Percentiles rank a stretch among this genome's conserved stretches.
Conservation (phyloP, 768 basidiomycete genomes). For the Boletus speciosus region DNA sequence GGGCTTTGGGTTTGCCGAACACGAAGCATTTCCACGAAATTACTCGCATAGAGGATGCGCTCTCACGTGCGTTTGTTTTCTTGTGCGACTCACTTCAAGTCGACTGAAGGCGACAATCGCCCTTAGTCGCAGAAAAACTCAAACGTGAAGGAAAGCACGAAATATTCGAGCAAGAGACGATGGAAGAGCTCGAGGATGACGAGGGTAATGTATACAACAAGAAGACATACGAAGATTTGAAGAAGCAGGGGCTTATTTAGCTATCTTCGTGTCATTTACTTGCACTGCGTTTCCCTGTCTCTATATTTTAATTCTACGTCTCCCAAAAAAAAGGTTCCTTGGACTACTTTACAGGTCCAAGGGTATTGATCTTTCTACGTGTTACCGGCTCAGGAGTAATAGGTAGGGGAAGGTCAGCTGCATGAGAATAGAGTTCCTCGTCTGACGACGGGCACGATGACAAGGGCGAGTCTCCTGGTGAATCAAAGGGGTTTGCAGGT, state of each 20-base stretch:
- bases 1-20: conserved; percentile 93
- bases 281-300: conserved; percentile 2
- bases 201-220: conserved; percentile 98
- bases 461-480: conserved; percentile 56
- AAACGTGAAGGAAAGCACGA: conserved; percentile 97
- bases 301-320: background rate
- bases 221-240: conserved; percentile 96
- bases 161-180: conserved; percentile 88
- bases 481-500: conserved; percentile 71
- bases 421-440: conserved; percentile 78
- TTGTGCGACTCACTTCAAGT: background rate
- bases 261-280: background rate
- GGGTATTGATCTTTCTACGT: conserved; percentile 2
- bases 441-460: conserved; percentile 81
- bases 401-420: conserved; percentile 65
- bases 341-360: conserved; percentile 10
- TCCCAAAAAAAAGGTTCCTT: background rate
- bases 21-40: conserved; percentile 99
- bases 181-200: conserved; percentile 97
- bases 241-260: conserved; percentile 89
- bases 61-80: conserved; percentile 65
- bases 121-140: conserved; percentile 89
- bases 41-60: conserved; percentile 93
- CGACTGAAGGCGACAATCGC: background rate
- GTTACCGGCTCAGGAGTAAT: conserved; percentile 42